Base-by-base conservation (phyloP, 805 yeast species). In the Kazachstania kunashirensis region DNA sequence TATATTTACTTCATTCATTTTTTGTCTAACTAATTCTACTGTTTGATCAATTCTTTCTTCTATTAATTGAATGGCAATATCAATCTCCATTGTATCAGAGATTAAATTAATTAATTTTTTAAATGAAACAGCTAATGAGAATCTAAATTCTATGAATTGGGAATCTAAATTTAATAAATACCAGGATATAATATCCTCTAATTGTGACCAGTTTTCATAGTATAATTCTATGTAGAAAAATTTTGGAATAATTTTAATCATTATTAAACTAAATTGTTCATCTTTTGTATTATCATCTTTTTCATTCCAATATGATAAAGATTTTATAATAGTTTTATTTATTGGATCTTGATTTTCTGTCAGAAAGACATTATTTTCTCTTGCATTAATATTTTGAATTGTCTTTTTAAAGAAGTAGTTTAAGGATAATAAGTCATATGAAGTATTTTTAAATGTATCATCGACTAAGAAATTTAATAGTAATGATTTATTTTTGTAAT, bases 111-210 rank as follows among this genome's bases (percentile, higher is more conserved):
- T 35, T 9, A 84, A 50, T 31, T 73, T 65, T 5, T 81, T 72
- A 19, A 81, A 54, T 17, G 78, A 75, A 51, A 79, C 81, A 1
- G 95, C 82, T 24, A 79, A 62, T 1, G 75, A 62, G 43, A 77
- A 78, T 36, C 96, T 60, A 3, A 79, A 68, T 2, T 63, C 59
- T 0, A 82, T 73, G 36, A 74, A 82, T 24, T 55, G 59, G 31
- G 68, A 58, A n/a, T 63, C 62, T 38, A 75, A 56, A 28, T 66
- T 60, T 3, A 56, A 45, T 4, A 78, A 43, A 29, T 77, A 60
- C 49, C 67, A 63, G 24, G 68, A 65, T 2, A 83, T 49, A 2
- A 77, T 67, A 4, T 53, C 61, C 27, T 77, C 79, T 5, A 75
- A 65, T 0, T 40, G 33, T 3, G 54, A 65, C 48, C 62, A 71